Conservation (phyloP, 2,329 filamentous ascomycete species). For the Alternaria alternata region DNA sequence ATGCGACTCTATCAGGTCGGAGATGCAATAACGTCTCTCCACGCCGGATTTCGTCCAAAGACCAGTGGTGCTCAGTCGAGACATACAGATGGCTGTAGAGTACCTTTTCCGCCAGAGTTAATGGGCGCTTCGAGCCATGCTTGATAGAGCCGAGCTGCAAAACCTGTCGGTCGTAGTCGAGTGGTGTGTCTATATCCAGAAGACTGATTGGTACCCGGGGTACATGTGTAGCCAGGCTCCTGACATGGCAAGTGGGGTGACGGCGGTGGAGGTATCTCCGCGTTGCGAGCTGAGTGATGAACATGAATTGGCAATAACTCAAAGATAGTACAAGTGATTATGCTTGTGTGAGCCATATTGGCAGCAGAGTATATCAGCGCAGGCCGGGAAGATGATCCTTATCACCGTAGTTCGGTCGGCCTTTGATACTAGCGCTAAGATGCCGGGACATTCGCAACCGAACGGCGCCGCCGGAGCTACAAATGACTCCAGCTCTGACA, state of each 20-base stretch:
- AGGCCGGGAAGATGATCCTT: background rate
- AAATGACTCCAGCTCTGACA: background rate
- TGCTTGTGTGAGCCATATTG: background rate
- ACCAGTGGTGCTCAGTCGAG: constrained; percentile 26
- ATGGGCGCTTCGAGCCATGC: constrained; percentile 26
- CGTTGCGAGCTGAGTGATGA: background rate
- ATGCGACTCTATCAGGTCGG: constrained; percentile 52
- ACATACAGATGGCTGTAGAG: constrained; percentile 18
- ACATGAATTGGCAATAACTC: background rate
- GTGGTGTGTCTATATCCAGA: constrained; percentile 13
- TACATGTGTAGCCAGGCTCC: constrained; percentile 12
- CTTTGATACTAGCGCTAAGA: background rate
- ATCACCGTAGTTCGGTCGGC: background rate
- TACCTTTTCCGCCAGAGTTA: background rate
- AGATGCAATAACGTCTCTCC: constrained; percentile 38
- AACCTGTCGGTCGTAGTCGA: constrained; percentile 20
- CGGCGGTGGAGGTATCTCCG: background rate
- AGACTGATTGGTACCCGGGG: constrained; percentile 23
- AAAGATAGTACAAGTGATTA: background rate
- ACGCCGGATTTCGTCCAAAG: constrained; percentile 41
- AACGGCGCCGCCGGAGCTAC: background rate
- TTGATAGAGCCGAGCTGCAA: constrained; percentile 18
- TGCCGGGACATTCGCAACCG: background rate
- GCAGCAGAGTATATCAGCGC: background rate
- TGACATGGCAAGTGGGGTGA: background rate